phyloP scores from a whole-genome alignment of 75 land plant species.

The Selaginella moellendorffii region DNA sequence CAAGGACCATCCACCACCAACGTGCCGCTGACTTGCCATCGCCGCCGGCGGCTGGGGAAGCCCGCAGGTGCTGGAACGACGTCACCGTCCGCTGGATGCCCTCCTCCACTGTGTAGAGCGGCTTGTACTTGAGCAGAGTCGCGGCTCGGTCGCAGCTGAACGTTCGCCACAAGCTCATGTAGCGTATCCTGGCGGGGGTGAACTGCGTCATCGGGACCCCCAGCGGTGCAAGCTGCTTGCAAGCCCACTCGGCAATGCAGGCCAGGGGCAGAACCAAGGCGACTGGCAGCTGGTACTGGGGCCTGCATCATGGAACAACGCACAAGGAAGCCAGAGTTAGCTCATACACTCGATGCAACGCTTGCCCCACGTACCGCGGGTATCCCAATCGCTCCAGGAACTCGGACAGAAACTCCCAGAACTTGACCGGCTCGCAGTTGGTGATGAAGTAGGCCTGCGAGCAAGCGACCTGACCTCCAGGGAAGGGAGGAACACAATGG shows the following conservation, averaged over 20 bases:
- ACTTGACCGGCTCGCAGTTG: constrained; percentile 69
- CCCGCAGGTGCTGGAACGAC: background rate
- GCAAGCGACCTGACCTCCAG: background rate
- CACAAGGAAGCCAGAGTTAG: background rate
- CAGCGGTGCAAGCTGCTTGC: constrained; percentile 42
- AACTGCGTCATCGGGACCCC: constrained; percentile 69
- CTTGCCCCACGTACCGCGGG: constrained; percentile 37
- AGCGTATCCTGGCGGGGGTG: constrained; percentile 63
- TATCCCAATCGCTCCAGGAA: constrained; percentile 89
- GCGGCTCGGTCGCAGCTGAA: constrained; percentile 68
- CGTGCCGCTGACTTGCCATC: too few relatives aligned
- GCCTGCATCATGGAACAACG: constrained; percentile 36
- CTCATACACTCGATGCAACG: background rate
- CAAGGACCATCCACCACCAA: too few relatives aligned
- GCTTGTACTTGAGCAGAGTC: constrained; percentile 56
- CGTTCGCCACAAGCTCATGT: constrained; percentile 53
- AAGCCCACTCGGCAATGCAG: constrained; percentile 43
- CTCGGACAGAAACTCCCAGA: constrained; percentile 81
- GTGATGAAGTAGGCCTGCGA: constrained; percentile 84
- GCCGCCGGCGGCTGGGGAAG: too few relatives aligned
- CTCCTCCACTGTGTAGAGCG: constrained; percentile 59
- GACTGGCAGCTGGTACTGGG: constrained; percentile 52
- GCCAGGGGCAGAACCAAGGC: constrained; percentile 71
- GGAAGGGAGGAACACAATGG: background rate
- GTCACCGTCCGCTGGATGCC: background rate